Evolutionary conservation across 192 early-diverging fungal genomes (phyloP), one percentile per base, ranked within the genome.

Genomic region (Rhizophagus clarus): DNA sequence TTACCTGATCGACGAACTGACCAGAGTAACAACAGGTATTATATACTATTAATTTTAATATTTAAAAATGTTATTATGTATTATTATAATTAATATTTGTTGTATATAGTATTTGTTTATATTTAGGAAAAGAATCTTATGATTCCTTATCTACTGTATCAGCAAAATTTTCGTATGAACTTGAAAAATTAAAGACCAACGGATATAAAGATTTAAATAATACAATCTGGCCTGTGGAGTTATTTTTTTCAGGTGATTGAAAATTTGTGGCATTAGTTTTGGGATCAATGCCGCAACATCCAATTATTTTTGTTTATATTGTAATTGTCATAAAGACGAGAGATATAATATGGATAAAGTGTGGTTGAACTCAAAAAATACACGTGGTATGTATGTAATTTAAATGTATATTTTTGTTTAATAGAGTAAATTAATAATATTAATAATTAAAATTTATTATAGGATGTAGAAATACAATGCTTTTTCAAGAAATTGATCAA

Each of bases 251-350:
- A 26, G 69, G 12, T 22, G 69, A 71, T 47, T 45, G 40, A 40
- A 71, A 71, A 71, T 71, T 31, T 24, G 22, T 71, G 2, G 14
- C 15, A 42, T 42, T 71, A 24, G 37, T 71, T 71, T 24, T 42
- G 14, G 69, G 47, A 71, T 71, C 3, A 71, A 71, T 42, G 69
- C 2, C 17, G 15, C 69, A 17, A 71, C 37, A 10, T 42, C 20
- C 0, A 45, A 71, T 42, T 71, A 45, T 24, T 71, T 71, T 42
- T 71, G 69, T 45, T 45, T 71, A n/a, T 71, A 9, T 24, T 71
- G 37, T 71, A 24, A 71, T n/a, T 71, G 69, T n/a, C 22, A 37
- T n/a, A 71, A 71, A 40, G n/a, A 37, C 61, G 14, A 74, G 56
- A 8, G 14, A 7, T 29, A 5, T n/a, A 17, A 74, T 74, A 60